Conservation (phyloP, 139 green algal genomes). For the Chlorella vulgaris region DNA sequence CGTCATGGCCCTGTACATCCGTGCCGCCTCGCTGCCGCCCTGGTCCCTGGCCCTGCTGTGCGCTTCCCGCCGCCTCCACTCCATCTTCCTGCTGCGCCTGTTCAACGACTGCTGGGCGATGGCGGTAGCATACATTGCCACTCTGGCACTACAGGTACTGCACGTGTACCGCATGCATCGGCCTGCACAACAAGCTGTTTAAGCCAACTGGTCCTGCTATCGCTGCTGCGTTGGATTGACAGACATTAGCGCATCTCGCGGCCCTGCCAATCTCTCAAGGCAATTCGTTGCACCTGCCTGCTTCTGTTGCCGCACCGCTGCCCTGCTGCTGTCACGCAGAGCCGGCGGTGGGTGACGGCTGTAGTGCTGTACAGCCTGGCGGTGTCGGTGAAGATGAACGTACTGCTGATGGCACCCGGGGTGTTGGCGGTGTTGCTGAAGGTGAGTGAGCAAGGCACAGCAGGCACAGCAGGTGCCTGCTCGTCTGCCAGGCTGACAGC, state of each 20-base stretch:
- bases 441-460: conserved; percentile 20
- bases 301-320: no score
- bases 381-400: conserved; percentile 92
- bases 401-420: conserved; percentile 78
- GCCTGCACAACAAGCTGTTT: no score
- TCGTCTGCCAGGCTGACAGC: neutral
- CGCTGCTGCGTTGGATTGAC: no score
- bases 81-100: conserved; percentile 84
- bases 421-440: conserved; percentile 73
- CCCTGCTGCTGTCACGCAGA: no score
- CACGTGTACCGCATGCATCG: no score
- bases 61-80: conserved; percentile 84
- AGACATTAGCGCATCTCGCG: no score
- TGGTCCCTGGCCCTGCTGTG: conserved; percentile 74
- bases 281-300: no score
- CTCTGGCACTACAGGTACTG: conserved; percentile 46
- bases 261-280: neutral
- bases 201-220: neutral
- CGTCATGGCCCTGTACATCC: conserved; percentile 70
- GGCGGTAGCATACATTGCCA: conserved; percentile 61
- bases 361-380: conserved; percentile 61
- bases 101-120: conserved; percentile 90
- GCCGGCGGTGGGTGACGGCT: conserved; percentile 26
- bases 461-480: neutral
- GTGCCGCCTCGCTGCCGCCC: conserved; percentile 60